Base-by-base conservation (phyloP, 2,329 filamentous ascomycete species). In the Cyclaneusma minus region DNA sequence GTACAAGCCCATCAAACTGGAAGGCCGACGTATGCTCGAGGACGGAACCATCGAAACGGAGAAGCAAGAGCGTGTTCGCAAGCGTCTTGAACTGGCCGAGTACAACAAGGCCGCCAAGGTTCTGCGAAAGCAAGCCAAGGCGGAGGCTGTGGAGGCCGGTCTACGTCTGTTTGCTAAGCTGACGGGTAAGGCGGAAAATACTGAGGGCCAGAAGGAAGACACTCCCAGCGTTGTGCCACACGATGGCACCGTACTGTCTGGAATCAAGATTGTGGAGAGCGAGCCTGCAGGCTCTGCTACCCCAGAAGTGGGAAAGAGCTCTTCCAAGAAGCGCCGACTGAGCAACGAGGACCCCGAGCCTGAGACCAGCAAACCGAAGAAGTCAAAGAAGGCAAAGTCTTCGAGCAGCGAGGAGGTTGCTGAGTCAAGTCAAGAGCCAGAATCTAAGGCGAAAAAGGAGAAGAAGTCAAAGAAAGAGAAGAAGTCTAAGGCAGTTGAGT, bases 81-180 rank as follows among this genome's bases (percentile, higher is more conserved):
- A 24, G 19, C 24, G 35, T 13, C 24, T 39, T 16, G 34, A 39
- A 13, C 29, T 40, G 7, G 29, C 29, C 8, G 32, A 39, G 18
- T 39, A 33, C 24, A 41, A 41, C 13, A 27, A 28, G n/a, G 28
- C 28, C 11, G 36, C 37, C 22, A 33, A 31, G 13, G 33, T 40
- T 13, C 28, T 39, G 15, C 29, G 38, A 12, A 35, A 28, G 24
- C 39, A 39, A 24, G 39, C 39, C 14, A 42, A 42, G 26, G 26
- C 36, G 16, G 27, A 23, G 13, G 36, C 36, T 6, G 28, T 38
- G 9, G 35, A 39, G 24, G 36, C 39, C 16, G 39, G 38, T 15
- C 22, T 34, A 15, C 26, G 29, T 4, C 31, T 38, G 17, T 30
- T 37, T 26, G 32, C 35, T 7, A 35, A 39, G 29, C 18, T 39